Conservation (phyloP, 148 eudicot genomes). For the Simmondsia chinensis region DNA sequence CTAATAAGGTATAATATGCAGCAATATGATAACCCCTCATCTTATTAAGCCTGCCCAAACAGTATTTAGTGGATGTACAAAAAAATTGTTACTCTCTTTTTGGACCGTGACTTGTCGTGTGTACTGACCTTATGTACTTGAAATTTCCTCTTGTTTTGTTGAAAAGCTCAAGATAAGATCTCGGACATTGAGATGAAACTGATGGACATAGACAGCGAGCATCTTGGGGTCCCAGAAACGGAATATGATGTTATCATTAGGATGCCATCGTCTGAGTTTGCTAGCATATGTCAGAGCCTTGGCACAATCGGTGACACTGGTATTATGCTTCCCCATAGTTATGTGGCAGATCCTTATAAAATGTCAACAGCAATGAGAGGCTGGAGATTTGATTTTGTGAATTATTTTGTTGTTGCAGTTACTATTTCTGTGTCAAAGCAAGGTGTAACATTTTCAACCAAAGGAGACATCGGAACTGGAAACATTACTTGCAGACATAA, state of each 20-base stretch:
- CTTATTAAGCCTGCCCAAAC: too few species aligned
- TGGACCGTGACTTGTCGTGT: too few species aligned
- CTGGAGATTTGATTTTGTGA: background rate
- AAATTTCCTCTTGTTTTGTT: too few species aligned
- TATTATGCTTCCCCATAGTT: constrained; percentile 11
- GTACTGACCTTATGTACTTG: too few species aligned
- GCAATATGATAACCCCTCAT: too few species aligned
- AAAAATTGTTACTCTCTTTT: too few species aligned
- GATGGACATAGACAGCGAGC: constrained; percentile 73
- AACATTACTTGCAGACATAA: constrained; percentile 50
- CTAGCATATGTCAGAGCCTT: constrained; percentile 42
- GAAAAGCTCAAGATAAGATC: constrained; percentile 61
- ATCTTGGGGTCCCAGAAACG: constrained; percentile 59
- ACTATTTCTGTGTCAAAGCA: constrained; percentile 60
- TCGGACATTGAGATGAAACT: constrained; percentile 68
- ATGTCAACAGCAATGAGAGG: background rate
- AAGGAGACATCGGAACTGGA: constrained; percentile 63
- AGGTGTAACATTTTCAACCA: constrained; percentile 59
- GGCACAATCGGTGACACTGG: constrained; percentile 61
- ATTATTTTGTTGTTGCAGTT: constrained; percentile 21
- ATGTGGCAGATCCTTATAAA: background rate
- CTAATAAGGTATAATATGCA: too few species aligned
- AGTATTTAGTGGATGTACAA: too few species aligned
- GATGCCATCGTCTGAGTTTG: constrained; percentile 55
- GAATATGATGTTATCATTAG: constrained; percentile 58